phyloP scores from a whole-genome alignment of 2,329 filamentous ascomycete species.

The Geoglossum cookeanum region DNA sequence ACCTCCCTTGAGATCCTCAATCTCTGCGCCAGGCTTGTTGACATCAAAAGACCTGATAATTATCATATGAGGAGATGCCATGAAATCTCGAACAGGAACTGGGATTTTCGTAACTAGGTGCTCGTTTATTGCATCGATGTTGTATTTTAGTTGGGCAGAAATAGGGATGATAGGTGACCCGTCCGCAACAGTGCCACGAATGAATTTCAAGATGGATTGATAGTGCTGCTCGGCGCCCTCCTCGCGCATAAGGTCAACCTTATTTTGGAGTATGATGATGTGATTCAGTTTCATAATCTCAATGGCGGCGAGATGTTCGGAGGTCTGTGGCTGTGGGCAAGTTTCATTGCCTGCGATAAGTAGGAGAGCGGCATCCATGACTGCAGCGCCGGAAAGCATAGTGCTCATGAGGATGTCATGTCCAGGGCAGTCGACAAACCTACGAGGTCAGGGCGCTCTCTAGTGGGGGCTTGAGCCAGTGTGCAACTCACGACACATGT shows the following conservation, averaged over 20 bases:
- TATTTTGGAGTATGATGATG: constrained; percentile 99
- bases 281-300: constrained; percentile 99
- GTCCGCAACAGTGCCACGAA: constrained; percentile 89
- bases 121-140: constrained; percentile 96
- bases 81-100: constrained; percentile 78
- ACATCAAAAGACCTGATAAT: constrained; percentile 98
- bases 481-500: constrained; percentile 64
- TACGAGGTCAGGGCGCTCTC: constrained; percentile 19
- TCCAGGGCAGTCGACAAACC: constrained; percentile 95
- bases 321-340: constrained; percentile 95
- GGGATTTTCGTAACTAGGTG: constrained; percentile 90
- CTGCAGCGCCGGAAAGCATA: constrained; percentile 96
- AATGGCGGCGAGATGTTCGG: constrained; percentile 94
- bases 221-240: constrained; percentile 87
- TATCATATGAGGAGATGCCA: constrained; percentile 89
- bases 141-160: constrained; percentile 95
- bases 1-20: constrained; percentile 95
- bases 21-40: constrained; percentile 98
- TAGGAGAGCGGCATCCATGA: constrained; percentile 96
- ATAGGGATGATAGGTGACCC: constrained; percentile 93
- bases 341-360: constrained; percentile 97
- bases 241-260: constrained; percentile 96
- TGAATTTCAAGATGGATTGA: constrained; percentile 95
- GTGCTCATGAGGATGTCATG: constrained; percentile 99
- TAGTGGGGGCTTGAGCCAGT: not conserved